Conservation (phyloP, 257 asterid genomes). For the Sherardia arvensis region DNA sequence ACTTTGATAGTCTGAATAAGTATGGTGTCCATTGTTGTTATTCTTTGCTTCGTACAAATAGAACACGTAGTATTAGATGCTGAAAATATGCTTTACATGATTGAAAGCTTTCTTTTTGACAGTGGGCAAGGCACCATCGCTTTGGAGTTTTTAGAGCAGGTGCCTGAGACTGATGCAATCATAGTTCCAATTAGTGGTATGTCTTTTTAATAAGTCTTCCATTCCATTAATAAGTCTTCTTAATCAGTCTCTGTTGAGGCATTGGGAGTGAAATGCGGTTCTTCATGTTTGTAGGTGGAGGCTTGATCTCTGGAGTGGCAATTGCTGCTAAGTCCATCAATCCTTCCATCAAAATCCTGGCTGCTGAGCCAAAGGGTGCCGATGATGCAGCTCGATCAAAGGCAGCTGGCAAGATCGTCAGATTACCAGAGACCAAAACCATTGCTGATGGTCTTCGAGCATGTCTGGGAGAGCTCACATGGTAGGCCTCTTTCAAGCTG, state of each 20-base stretch:
- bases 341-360: slow-evolving; percentile 59
- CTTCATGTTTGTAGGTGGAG: slow-evolving; percentile 52
- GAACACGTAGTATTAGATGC: background rate
- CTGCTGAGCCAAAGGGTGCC: slow-evolving; percentile 94
- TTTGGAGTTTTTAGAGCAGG: slow-evolving; percentile 81
- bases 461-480: slow-evolving; percentile 74
- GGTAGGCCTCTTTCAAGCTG: slow-evolving; percentile 32
- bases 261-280: background rate
- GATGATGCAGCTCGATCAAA: slow-evolving; percentile 83
- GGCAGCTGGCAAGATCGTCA: slow-evolving; percentile 51
- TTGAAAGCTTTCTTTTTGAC: slow-evolving; percentile 12
- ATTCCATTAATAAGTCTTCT: too few relatives aligned
- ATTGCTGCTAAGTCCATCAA: slow-evolving; percentile 82
- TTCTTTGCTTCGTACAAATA: background rate
- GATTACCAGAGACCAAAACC: slow-evolving; percentile 62
- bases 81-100: background rate
- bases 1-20: background rate
- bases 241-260: too few relatives aligned
- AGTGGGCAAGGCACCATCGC: slow-evolving; percentile 94
- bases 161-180: slow-evolving; percentile 63
- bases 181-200: slow-evolving; percentile 82
- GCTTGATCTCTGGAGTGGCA: slow-evolving; percentile 88
- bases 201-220: slow-evolving; percentile 10
- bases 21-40: background rate
- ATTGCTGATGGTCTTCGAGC: slow-evolving; percentile 95